Evolutionary conservation across 495 filamentous ascomycete species (phyloP).

Genomic region (Lichenothelia convexa): DNA sequence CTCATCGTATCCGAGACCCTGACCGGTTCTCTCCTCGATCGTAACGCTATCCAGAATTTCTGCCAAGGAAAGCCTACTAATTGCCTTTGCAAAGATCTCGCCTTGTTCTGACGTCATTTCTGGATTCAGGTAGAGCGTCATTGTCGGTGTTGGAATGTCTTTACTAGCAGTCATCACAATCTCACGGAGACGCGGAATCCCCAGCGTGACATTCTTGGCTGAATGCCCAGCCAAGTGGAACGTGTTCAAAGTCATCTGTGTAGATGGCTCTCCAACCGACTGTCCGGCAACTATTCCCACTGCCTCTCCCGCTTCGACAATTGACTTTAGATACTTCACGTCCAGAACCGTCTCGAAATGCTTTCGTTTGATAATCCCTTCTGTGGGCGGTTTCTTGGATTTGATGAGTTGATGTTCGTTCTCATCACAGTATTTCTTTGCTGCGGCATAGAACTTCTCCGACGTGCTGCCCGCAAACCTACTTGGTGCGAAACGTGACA

Average conservation of each 20-base stretch:
- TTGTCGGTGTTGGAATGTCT: conserved; percentile 73
- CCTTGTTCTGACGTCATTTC: conserved; percentile 51
- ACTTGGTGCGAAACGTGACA: conserved; percentile 54
- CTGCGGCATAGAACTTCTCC: conserved; percentile 55
- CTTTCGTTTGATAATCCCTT: conserved; percentile 43
- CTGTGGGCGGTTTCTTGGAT: conserved; percentile 49
- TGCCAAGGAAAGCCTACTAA: conserved; percentile 71
- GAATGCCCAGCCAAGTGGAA: conserved; percentile 99
- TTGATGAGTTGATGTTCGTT: conserved; percentile 62
- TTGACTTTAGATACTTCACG: conserved; percentile 79
- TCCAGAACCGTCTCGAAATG: conserved; percentile 67
- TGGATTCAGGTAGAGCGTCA: conserved; percentile 66
- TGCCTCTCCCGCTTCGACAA: conserved; percentile 94
- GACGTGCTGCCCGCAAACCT: conserved; percentile 71
- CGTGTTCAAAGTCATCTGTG: conserved; percentile 99
- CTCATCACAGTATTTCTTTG: conserved; percentile 55
- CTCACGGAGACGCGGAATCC: conserved; percentile 93
- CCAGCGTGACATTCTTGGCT: conserved; percentile 94
- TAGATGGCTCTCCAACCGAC: conserved; percentile 91
- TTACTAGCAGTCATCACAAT: conserved; percentile 95
- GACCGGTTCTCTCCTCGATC: conserved; percentile 57
- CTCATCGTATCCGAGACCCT: conserved; percentile 40
- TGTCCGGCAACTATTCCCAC: conserved; percentile 94
- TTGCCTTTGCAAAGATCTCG: conserved; percentile 75
- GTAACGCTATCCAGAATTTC: conserved; percentile 72